Percentiles rank a stretch among this genome's conserved stretches.
These are phyloP conservation scores for Fusarium kyushuense DNA, from an alignment of 2,329 filamentous ascomycete species.

Conservation along the genomic window DNA sequence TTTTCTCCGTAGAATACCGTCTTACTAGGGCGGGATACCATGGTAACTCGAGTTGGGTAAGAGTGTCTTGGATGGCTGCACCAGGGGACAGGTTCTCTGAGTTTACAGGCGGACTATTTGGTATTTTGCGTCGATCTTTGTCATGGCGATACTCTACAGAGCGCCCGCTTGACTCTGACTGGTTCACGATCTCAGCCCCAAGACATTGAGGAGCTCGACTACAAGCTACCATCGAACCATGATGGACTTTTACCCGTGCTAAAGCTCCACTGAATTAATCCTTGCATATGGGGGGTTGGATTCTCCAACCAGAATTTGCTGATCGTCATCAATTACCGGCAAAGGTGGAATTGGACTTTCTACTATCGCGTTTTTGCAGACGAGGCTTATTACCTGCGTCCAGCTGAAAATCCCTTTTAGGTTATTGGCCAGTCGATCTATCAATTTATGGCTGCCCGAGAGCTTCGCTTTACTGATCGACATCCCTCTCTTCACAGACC, in stretches of 20 bases:
- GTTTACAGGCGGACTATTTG: slow-evolving; percentile 13
- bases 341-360: slow-evolving; percentile 16
- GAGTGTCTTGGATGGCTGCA: slow-evolving; percentile 39
- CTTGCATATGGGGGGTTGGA: slow-evolving; percentile 15
- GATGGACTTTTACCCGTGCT: slow-evolving; percentile 5
- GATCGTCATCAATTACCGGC: slow-evolving; percentile 35
- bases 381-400: slow-evolving; percentile 17
- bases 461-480: slow-evolving; percentile 29
- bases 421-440: slow-evolving; percentile 5
- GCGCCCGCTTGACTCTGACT: slow-evolving; percentile 13
- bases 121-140: slow-evolving; percentile 30
- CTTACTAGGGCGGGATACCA: slow-evolving; percentile 17
- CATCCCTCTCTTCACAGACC: slow-evolving; percentile 12
- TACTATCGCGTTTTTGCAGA: slow-evolving; percentile 17
- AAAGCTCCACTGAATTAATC: slow-evolving; percentile 20
- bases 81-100: slow-evolving; percentile 22
- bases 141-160: slow-evolving; percentile 12
- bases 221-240: slow-evolving; percentile 19
- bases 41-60: slow-evolving; percentile 23
- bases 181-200: slow-evolving; percentile 16
- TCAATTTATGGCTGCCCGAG: slow-evolving; percentile 14
- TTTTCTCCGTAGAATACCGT: slow-evolving; percentile 16
- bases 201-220: slow-evolving; percentile 21
- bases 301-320: slow-evolving; percentile 29
- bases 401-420: slow-evolving; percentile 27